Evolutionary conservation across 768 basidiomycete species (phyloP).

Genomic region (Cystoderma amianthinum): DNA sequence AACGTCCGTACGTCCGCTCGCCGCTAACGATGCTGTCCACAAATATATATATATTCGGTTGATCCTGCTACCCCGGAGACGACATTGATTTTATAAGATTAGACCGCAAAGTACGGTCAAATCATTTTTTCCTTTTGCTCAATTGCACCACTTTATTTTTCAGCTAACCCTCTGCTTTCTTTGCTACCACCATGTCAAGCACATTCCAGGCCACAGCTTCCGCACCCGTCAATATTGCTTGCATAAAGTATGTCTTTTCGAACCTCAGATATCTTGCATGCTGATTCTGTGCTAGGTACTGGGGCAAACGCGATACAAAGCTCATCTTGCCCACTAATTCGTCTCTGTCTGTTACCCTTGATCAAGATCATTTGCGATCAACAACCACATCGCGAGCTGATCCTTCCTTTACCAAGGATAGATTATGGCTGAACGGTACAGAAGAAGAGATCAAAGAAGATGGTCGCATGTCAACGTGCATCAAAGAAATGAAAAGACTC

Average conservation of each 20-base stretch:
- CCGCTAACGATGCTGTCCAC: too few relatives aligned
- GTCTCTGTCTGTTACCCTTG: constrained; percentile 95
- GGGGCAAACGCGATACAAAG: constrained; percentile 96
- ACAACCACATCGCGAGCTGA: constrained; percentile 91
- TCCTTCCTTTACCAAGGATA: constrained; percentile 63
- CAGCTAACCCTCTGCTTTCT: too few relatives aligned
- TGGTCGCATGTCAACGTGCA: constrained; percentile 79
- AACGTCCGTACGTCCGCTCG: too few relatives aligned
- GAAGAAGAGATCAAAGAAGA: constrained; percentile 84
- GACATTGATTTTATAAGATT: too few relatives aligned
- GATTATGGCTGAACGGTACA: constrained; percentile 91
- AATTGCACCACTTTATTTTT: too few relatives aligned
- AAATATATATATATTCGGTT: too few relatives aligned
- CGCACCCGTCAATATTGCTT: constrained; percentile 96
- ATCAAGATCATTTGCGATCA: constrained; percentile 91
- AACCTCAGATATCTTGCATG: neutral
- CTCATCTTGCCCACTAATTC: constrained; percentile 97
- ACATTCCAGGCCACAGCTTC: constrained; percentile 82
- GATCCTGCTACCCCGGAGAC: neutral
- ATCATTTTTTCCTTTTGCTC: too few relatives aligned
- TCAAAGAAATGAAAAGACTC: constrained; percentile 77
- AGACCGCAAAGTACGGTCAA: too few relatives aligned
- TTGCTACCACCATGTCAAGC: constrained; percentile 35
- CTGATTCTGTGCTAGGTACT: constrained; percentile 69
- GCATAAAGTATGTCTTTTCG: constrained; percentile 69